Conservation (phyloP, 768 basidiomycete genomes). For the Lanmaoa pseudosensibilis region DNA sequence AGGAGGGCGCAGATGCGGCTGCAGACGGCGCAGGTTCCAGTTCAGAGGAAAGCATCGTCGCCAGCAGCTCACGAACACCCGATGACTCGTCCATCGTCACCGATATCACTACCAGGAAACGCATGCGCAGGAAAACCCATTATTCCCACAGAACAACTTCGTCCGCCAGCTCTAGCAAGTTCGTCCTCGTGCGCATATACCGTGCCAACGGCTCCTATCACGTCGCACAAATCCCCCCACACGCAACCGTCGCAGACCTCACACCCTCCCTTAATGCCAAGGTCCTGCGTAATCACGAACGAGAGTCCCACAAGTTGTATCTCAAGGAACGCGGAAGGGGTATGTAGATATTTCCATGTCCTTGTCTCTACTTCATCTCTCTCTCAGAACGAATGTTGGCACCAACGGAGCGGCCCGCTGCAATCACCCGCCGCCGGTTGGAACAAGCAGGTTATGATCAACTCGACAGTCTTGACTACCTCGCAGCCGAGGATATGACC, state of each 20-base stretch:
- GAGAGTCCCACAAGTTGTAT: slow-evolving; percentile 68
- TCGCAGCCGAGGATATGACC: slow-evolving; percentile 75
- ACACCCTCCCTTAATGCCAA: slow-evolving; percentile 61
- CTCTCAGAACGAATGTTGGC: slow-evolving; percentile 77
- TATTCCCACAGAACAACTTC: slow-evolving; percentile 19
- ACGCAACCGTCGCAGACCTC: slow-evolving; percentile 68
- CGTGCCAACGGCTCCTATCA: slow-evolving; percentile 71
- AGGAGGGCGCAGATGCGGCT: slow-evolving; percentile 39
- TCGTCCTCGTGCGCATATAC: slow-evolving; percentile 73
- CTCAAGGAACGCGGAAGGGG: slow-evolving; percentile 76
- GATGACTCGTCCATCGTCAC: slow-evolving; percentile 15
- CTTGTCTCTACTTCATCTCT: neutral
- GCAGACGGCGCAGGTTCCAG: slow-evolving; percentile 42
- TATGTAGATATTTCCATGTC: slow-evolving; percentile 30
- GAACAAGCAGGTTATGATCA: slow-evolving; percentile 88
- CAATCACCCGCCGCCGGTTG: slow-evolving; percentile 78
- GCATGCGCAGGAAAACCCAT: slow-evolving; percentile 27
- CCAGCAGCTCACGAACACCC: slow-evolving; percentile 18
- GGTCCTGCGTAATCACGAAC: slow-evolving; percentile 47
- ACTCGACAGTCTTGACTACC: slow-evolving; percentile 72
- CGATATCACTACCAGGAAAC: slow-evolving; percentile 19
- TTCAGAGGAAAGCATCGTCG: slow-evolving; percentile 35
- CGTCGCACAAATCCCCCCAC: slow-evolving; percentile 60
- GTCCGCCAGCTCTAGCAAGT: slow-evolving; percentile 17
- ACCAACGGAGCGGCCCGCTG: slow-evolving; percentile 78